Evolutionary conservation across 164 flowering plant genomes (phyloP).

Genomic region (Magnolia sinica): DNA sequence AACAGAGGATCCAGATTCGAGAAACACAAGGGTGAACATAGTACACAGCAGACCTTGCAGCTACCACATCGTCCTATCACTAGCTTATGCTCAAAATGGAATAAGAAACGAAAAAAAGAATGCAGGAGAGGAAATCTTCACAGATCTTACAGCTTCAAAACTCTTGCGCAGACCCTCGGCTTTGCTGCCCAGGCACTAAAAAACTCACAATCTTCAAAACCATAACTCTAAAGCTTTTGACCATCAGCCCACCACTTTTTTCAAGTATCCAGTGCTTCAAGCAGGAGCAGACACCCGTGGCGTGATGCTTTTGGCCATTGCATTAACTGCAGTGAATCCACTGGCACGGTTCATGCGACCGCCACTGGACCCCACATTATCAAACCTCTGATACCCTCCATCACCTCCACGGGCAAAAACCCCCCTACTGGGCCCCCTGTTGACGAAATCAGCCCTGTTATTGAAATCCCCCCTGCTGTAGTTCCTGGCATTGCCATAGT

Average conservation of each 20-base stretch:
- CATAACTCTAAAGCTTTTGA: neutral
- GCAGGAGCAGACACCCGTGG: conserved; percentile 43
- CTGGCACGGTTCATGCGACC: conserved; percentile 41
- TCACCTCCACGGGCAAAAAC: conserved; percentile 42
- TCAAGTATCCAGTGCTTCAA: conserved; percentile 16
- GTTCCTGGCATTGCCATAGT: conserved; percentile 36
- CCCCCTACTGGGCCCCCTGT: conserved; percentile 32
- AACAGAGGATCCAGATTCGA: no score
- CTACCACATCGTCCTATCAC: no score
- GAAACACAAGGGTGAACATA: no score
- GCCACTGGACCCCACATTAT: conserved; percentile 13
- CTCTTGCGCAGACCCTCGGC: neutral
- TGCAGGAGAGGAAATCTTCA: neutral
- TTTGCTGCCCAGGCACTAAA: neutral
- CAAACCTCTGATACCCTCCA: conserved; percentile 40
- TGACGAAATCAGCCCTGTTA: conserved; percentile 35
- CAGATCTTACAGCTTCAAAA: neutral
- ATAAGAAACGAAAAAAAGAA: no score
- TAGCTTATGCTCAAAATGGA: no score
- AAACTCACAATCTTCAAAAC: neutral
- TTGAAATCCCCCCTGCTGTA: conserved; percentile 37
- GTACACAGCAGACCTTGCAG: no score
- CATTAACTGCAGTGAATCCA: conserved; percentile 20
- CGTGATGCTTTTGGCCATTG: conserved; percentile 30
- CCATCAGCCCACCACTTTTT: neutral